Conservation (phyloP, 108 stramenopile species). For the Cyclotella baltica region DNA sequence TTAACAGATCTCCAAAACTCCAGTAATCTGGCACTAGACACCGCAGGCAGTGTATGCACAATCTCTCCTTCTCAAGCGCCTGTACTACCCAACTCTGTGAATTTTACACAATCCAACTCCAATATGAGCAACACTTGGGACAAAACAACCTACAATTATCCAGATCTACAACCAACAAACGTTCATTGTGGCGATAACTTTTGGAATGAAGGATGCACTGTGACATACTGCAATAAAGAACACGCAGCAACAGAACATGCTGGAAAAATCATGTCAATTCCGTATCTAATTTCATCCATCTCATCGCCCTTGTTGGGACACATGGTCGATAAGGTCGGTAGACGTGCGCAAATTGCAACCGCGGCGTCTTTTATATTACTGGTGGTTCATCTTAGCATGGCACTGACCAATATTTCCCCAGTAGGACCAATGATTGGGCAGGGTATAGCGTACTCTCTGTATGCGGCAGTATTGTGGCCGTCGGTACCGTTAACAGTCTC, state of each 20-base stretch:
- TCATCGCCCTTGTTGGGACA: conserved; percentile 62
- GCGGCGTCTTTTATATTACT: conserved; percentile 50
- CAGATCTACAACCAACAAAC: conserved; percentile 33
- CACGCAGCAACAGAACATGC: conserved; percentile 53
- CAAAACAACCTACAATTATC: conserved; percentile 30
- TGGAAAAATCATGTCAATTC: conserved; percentile 61
- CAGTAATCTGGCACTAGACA: conserved; percentile 25
- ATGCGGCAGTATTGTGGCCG: conserved; percentile 77
- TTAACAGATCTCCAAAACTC: conserved; percentile 21
- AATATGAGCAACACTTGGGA: conserved; percentile 23
- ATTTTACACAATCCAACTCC: conserved; percentile 12
- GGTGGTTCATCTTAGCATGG: conserved; percentile 57
- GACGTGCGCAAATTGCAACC: conserved; percentile 55
- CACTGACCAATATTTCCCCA: conserved; percentile 32
- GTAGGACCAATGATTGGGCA: conserved; percentile 60
- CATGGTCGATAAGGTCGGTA: conserved; percentile 65
- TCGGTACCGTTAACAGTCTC: conserved; percentile 66
- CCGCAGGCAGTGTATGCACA: conserved; percentile 30
- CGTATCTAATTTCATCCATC: conserved; percentile 62
- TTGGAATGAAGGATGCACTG: conserved; percentile 55
- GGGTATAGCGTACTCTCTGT: conserved; percentile 67
- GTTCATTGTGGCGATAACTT: conserved; percentile 61
- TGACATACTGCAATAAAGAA: conserved; percentile 49
- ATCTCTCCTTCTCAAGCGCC: conserved; percentile 15
- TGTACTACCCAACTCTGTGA: conserved; percentile 33